These are phyloP conservation scores for Heteromeles arbutifolia DNA, from an alignment of 306 rosid genomes.

Conservation along the genomic window DNA sequence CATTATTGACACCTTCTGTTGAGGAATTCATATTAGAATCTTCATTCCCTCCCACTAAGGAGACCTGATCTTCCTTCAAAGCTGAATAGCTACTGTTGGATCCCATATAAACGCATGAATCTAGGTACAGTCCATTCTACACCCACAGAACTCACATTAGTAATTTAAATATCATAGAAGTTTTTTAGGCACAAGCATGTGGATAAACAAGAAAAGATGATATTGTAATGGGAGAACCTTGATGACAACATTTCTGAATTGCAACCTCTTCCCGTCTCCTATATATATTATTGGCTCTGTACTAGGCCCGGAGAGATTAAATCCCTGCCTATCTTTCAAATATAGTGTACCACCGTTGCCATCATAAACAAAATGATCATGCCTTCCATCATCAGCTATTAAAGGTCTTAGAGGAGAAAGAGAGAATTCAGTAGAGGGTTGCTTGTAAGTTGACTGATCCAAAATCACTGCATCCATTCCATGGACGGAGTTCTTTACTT, in stretches of 20 bases:
- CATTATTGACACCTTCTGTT: constrained; percentile 32
- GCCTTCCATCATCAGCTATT: constrained; percentile 67
- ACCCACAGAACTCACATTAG: constrained; percentile 1
- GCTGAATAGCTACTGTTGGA: constrained; percentile 86
- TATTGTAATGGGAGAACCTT: constrained; percentile 38
- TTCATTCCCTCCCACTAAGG: constrained; percentile 47
- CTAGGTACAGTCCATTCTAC: constrained; percentile 72
- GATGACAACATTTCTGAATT: constrained; percentile 74
- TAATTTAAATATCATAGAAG: neutral
- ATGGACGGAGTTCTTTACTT: constrained; percentile 30
- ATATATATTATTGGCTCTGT: constrained; percentile 70
- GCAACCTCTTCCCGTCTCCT: constrained; percentile 86
- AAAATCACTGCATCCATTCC: constrained; percentile 56
- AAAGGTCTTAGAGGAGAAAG: constrained; percentile 76
- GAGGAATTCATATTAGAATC: constrained; percentile 23
- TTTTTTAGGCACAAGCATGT: neutral
- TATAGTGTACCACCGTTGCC: constrained; percentile 75
- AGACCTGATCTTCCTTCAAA: constrained; percentile 53
- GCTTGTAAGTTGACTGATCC: constrained; percentile 58
- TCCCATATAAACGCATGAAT: constrained; percentile 87
- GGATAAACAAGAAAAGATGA: neutral
- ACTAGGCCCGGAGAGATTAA: constrained; percentile 46
- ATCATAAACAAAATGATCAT: constrained; percentile 75
- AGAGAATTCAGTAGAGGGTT: constrained; percentile 58
- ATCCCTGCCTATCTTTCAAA: constrained; percentile 58